Evolutionary conservation across 2,329 filamentous ascomycete species (phyloP).

Genomic region (Xylaria sp.): DNA sequence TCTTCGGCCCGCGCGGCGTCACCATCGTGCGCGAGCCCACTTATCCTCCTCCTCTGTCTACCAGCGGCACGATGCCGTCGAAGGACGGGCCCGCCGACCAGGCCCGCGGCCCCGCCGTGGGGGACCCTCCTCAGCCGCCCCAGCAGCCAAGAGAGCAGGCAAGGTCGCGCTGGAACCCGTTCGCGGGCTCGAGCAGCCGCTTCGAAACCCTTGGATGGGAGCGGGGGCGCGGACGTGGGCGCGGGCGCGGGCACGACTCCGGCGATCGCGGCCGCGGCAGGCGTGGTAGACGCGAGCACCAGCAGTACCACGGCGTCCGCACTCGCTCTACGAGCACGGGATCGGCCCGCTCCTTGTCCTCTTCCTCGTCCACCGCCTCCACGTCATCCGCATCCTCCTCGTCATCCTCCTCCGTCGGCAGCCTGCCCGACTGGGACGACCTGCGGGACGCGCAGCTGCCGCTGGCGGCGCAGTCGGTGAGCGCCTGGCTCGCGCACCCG

Average conservation of each 20-base stretch:
- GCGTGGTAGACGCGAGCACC: constrained; percentile 4
- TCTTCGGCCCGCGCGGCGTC: constrained; percentile 56
- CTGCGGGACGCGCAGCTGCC: constrained; percentile 53
- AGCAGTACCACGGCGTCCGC: neutral
- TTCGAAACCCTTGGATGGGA: constrained; percentile 1
- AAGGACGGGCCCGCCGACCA: neutral
- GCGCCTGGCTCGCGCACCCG: constrained; percentile 53
- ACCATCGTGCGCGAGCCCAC: constrained; percentile 34
- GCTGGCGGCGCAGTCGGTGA: constrained; percentile 47
- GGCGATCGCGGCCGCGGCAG: constrained; percentile 10
- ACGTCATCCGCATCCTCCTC: constrained; percentile 38
- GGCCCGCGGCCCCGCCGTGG: neutral
- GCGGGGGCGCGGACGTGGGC: constrained; percentile 11
- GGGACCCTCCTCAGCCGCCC: neutral
- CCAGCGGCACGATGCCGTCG: neutral
- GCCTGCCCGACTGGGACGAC: constrained; percentile 57
- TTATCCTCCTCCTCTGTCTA: too few relatives aligned
- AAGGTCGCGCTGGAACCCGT: neutral
- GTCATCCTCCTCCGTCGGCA: constrained; percentile 51
- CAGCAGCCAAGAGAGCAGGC: neutral
- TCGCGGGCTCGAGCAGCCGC: neutral
- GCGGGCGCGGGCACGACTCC: constrained; percentile 8
- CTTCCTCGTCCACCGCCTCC: constrained; percentile 42
- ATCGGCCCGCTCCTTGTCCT: constrained; percentile 35
- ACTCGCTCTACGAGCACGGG: constrained; percentile 6